These are phyloP conservation scores for Penicillium sp. DNA, from an alignment of 2,329 filamentous ascomycete species.

Conservation along the genomic window DNA sequence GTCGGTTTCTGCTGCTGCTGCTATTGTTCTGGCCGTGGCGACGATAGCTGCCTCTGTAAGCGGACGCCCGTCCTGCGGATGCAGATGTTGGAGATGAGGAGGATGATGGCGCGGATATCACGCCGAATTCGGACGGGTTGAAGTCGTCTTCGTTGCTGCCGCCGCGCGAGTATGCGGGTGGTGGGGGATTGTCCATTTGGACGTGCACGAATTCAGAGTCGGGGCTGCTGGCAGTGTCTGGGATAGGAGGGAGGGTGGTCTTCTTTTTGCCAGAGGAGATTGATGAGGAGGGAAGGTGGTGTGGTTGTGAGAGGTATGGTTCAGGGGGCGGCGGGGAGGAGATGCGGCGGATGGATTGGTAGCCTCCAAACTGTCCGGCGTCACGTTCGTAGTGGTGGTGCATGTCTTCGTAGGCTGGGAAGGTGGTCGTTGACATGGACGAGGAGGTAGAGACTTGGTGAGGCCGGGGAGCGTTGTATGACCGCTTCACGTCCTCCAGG, in stretches of 20 bases:
- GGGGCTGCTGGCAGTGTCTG: conserved; percentile 21
- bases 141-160: conserved; percentile 8
- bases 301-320: conserved; percentile 18
- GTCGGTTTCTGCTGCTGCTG: neutral
- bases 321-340: conserved; percentile 10
- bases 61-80: conserved; percentile 3
- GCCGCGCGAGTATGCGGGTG: conserved; percentile 1
- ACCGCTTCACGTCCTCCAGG: conserved; percentile 18
- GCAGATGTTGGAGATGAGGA: conserved; percentile 10
- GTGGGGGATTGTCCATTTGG: neutral
- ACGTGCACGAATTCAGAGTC: conserved; percentile 6
- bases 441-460: conserved; percentile 20
- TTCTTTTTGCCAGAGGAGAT: conserved; percentile 5
- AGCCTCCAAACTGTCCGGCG: conserved; percentile 7
- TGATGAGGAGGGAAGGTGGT: neutral
- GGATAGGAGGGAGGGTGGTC: conserved; percentile 31
- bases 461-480: conserved; percentile 16
- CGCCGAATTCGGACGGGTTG: conserved; percentile 21
- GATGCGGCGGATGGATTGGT: conserved; percentile 11
- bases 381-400: conserved; percentile 18
- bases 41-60: conserved; percentile 13
- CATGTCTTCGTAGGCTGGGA: conserved; percentile 27
- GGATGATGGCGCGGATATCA: conserved; percentile 22
- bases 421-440: conserved; percentile 16
- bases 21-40: conserved; percentile 22